These are phyloP conservation scores for Kwoniella sp. DNA, from an alignment of 768 basidiomycete genomes.

Conservation along the genomic window DNA sequence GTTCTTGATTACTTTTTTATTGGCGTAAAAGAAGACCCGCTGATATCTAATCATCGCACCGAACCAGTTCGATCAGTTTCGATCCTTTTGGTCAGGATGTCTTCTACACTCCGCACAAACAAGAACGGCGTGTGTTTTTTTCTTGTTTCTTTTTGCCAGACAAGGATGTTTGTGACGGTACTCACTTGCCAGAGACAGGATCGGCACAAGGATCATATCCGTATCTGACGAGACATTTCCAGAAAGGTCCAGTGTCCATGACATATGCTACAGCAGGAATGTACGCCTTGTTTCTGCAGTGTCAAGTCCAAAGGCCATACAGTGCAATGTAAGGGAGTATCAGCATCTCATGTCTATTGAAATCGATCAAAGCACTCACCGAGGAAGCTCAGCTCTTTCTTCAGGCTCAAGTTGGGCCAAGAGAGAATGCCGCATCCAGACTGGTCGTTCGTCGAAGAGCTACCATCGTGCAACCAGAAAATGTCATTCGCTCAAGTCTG, in stretches of 20 bases:
- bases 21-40: constrained; percentile 76
- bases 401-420: constrained; percentile 74
- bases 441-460: constrained; percentile 73
- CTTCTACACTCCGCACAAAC: too few relatives aligned
- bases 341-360: too few relatives aligned
- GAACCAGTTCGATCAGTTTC: background rate
- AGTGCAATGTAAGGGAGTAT: too few relatives aligned
- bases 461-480: constrained; percentile 52
- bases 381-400: constrained; percentile 72
- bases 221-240: constrained; percentile 81
- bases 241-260: constrained; percentile 91
- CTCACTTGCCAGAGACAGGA: constrained; percentile 73
- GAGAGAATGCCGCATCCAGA: constrained; percentile 86
- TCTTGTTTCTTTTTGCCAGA: too few relatives aligned
- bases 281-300: constrained; percentile 71
- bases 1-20: constrained; percentile 62
- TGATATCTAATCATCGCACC: constrained; percentile 68
- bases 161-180: background rate
- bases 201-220: constrained; percentile 86
- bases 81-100: too few relatives aligned
- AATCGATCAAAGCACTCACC: constrained; percentile 60
- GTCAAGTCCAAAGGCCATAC: background rate
- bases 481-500: background rate
- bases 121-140: too few relatives aligned
- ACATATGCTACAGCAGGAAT: constrained; percentile 81